phyloP scores from a whole-genome alignment of 192 early-diverging fungal genomes.

The Coemansia sp. region DNA sequence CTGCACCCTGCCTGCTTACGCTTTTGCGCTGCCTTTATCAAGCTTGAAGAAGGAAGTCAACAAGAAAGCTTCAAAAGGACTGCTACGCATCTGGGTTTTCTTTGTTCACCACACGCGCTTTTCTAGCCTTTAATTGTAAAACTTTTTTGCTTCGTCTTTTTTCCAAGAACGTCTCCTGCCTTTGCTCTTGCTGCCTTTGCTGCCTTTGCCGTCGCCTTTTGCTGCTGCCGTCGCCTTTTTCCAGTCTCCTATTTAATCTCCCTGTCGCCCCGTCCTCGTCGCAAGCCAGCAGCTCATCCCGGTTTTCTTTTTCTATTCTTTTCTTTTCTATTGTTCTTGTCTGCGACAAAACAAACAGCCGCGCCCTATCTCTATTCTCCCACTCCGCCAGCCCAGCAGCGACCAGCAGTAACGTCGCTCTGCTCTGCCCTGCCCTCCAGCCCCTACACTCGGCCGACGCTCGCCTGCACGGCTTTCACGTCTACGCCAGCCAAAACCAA shows the following conservation, averaged over 20 bases:
- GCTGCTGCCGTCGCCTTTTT: no score
- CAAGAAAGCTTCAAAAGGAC: constrained; percentile 10
- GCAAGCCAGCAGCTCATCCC: neutral
- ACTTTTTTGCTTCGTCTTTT: neutral
- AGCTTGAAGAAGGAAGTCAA: constrained; percentile 11
- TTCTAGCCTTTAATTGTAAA: constrained; percentile 3
- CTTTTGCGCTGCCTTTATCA: constrained; percentile 5
- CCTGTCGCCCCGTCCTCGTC: neutral
- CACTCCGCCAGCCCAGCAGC: neutral
- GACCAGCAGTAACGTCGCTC: constrained; percentile 5
- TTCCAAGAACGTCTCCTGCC: constrained; percentile 4
- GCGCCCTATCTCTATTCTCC: neutral
- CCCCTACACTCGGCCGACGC: no score
- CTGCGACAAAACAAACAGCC: constrained; percentile 7
- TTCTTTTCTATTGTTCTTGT: constrained; percentile 11
- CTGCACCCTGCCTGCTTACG: neutral
- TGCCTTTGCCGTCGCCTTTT: no score
- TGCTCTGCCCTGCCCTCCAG: neutral
- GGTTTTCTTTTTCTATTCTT: neutral
- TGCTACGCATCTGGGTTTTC: constrained; percentile 3
- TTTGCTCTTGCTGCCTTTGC: no score
- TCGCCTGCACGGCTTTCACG: no score
- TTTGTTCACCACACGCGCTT: constrained; percentile 2
- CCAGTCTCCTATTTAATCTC: neutral
- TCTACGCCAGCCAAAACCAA: neutral